phyloP scores from a whole-genome alignment of 179 eudicot genomes.

The Silene noctiflora region DNA sequence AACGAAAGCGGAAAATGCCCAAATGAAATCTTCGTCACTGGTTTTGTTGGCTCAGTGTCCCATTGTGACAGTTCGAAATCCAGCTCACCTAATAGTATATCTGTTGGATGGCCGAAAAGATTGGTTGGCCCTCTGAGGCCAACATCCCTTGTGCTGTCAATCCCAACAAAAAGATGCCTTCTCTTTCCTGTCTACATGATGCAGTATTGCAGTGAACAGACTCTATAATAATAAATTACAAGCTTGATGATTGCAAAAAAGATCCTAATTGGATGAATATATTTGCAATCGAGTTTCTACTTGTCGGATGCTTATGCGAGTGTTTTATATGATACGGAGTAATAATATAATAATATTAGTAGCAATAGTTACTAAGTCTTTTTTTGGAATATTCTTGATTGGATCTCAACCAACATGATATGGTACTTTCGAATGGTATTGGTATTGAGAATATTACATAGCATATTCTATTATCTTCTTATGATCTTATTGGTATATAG shows the following conservation, averaged over 20 bases:
- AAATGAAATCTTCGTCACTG: conserved; percentile 66
- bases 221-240: neutral
- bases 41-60: conserved; percentile 49
- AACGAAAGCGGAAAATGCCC: conserved; percentile 98
- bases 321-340: too few relatives aligned
- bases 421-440: too few relatives aligned
- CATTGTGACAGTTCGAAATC: conserved; percentile 73
- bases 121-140: conserved; percentile 96
- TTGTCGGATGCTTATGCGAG: neutral
- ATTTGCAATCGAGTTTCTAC: neutral
- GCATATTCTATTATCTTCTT: too few relatives aligned
- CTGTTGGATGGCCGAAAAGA: conserved; percentile 89
- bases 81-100: conserved; percentile 54
- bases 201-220: conserved; percentile 19
- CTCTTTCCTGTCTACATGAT: conserved; percentile 63
- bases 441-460: too few relatives aligned
- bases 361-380: too few relatives aligned
- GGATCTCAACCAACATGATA: too few relatives aligned
- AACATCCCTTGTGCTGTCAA: conserved; percentile 75
- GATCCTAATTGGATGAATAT: neutral
- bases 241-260: too few relatives aligned
- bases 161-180: conserved; percentile 80
- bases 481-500: too few relatives aligned
- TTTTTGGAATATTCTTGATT: too few relatives aligned
- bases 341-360: too few relatives aligned